Conservation (phyloP, 192 early-diverging fungal species). For the Linnemannia zychae region DNA sequence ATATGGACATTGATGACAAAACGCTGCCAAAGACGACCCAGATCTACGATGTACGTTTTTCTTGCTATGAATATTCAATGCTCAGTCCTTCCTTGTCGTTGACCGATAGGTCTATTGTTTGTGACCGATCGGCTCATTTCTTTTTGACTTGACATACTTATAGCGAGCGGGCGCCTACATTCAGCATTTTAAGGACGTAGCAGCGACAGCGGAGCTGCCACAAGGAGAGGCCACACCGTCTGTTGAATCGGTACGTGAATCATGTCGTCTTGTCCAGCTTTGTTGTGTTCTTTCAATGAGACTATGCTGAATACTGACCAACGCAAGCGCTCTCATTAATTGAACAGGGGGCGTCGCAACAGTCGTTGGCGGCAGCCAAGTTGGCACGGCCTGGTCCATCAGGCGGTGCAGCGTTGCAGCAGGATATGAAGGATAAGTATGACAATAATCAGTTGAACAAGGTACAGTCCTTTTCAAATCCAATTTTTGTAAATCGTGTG, state of each 20-base stretch:
- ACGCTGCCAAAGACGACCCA: conserved; percentile 49
- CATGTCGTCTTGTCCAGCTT: neutral
- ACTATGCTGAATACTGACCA: neutral
- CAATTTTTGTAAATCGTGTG: neutral
- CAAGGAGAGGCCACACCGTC: neutral
- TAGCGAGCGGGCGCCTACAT: conserved; percentile 56
- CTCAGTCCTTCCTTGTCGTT: neutral
- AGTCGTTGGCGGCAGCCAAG: conserved; percentile 23
- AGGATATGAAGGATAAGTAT: conserved; percentile 31
- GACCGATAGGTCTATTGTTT: neutral
- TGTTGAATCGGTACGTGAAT: neutral
- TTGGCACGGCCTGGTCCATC: conserved; percentile 3
- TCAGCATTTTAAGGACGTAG: conserved; percentile 38
- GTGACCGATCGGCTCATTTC: neutral
- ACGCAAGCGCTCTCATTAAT: neutral
- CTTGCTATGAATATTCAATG: neutral
- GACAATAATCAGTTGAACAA: conserved; percentile 33
- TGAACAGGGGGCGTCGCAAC: neutral
- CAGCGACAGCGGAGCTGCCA: conserved; percentile 15
- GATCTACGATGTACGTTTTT: conserved; percentile 28
- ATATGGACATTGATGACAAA: conserved; percentile 59
- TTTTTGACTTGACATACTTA: neutral
- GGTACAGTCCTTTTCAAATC: conserved; percentile 21
- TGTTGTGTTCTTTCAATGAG: neutral
- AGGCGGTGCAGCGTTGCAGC: conserved; percentile 5